A percentile compares a stretch with the other conserved stretches of the same genome.
phyloP scores from a whole-genome alignment of 768 basidiomycete species.

The Tylopilus balloui region DNA sequence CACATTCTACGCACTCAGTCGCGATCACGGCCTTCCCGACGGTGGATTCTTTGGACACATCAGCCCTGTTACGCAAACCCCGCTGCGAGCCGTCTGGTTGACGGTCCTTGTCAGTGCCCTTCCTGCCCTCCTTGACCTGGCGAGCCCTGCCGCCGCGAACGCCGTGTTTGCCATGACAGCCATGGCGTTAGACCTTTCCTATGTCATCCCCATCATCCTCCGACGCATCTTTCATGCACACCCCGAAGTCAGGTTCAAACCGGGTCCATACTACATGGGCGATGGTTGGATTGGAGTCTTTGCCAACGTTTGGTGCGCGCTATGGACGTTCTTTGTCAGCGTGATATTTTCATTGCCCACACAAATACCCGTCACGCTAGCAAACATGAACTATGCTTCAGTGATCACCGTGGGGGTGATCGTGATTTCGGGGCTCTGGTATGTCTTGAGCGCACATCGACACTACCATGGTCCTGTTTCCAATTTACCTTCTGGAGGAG shows the following conservation, averaged over 20 bases:
- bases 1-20: conserved; percentile 56
- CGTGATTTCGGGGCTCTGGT: conserved; percentile 42
- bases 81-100: conserved; percentile 52
- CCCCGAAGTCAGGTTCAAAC: conserved; percentile 55
- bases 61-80: conserved; percentile 45
- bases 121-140: conserved; percentile 47
- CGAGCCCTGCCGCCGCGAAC: conserved; percentile 47
- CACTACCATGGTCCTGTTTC: conserved; percentile 59
- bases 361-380: conserved; percentile 40
- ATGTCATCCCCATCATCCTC: conserved; percentile 54
- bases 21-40: conserved; percentile 53
- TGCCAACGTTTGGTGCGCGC: conserved; percentile 42
- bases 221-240: conserved; percentile 49
- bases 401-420: conserved; percentile 30
- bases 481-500: conserved; percentile 33
- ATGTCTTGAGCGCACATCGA: conserved; percentile 46
- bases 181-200: conserved; percentile 49
- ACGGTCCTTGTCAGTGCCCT: conserved; percentile 42
- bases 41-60: conserved; percentile 52
- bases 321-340: conserved; percentile 44
- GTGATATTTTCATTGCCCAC: conserved; percentile 51
- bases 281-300: conserved; percentile 43
- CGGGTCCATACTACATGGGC: conserved; percentile 60
- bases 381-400: conserved; percentile 51
- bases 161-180: conserved; percentile 57